These are phyloP conservation scores for Mortierella sp. DNA, from an alignment of 371 early-diverging fungal genomes.

Conservation along the genomic window DNA sequence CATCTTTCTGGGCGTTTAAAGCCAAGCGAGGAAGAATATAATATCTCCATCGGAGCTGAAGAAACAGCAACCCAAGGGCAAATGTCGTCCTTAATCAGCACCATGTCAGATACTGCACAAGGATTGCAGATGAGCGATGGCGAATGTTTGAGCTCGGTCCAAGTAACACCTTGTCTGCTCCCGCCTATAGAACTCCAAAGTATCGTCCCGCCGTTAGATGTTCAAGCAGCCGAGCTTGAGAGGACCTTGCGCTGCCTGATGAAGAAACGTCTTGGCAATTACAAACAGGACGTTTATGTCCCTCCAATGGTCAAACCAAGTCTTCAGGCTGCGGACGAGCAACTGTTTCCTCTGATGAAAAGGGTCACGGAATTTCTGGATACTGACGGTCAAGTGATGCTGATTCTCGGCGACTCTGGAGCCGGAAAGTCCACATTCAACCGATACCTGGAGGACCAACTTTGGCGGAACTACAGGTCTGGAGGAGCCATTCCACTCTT, in stretches of 20 bases:
- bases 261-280: background rate
- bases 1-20: too few species aligned
- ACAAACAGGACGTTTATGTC: background rate
- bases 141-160: background rate
- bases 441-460: background rate
- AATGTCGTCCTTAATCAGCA: too few species aligned
- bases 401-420: conserved; percentile 24
- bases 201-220: background rate
- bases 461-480: conserved; percentile 6
- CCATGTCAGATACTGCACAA: too few species aligned
- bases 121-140: too few species aligned
- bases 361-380: background rate
- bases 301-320: conserved; percentile 5
- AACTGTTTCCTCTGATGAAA: background rate
- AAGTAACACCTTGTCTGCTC: background rate
- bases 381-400: background rate
- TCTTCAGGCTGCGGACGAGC: background rate
- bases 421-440: conserved; percentile 25
- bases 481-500: conserved; percentile 10
- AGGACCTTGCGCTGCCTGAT: background rate
- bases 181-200: too few species aligned
- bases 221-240: background rate
- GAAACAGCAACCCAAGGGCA: too few species aligned
- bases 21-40: too few species aligned
- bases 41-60: too few species aligned